Evolutionary conservation across 208 protist genomes (phyloP).

Genomic region (Leishmania braziliensis): DNA sequence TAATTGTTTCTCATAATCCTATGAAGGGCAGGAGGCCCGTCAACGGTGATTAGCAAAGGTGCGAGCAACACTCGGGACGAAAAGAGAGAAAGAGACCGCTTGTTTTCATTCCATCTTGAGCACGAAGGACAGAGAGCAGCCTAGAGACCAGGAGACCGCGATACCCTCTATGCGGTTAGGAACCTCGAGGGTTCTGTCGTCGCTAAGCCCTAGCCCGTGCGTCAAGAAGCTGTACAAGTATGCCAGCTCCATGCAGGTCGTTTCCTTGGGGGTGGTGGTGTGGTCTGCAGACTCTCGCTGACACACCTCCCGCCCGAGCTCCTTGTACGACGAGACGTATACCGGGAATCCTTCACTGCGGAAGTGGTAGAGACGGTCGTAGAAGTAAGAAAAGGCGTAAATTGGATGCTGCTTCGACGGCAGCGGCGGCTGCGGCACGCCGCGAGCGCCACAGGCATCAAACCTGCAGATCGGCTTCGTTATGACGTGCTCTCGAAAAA

Average conservation of each 20-base stretch:
- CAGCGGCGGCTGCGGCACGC: slow-evolving; percentile 57
- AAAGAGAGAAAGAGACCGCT: background rate
- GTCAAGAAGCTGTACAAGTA: slow-evolving; percentile 78
- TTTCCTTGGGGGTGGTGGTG: slow-evolving; percentile 8
- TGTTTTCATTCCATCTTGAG: slow-evolving; percentile 26
- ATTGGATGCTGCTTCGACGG: slow-evolving; percentile 13
- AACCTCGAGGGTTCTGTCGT: slow-evolving; percentile 42
- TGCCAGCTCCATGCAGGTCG: slow-evolving; percentile 70
- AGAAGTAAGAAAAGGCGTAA: slow-evolving; percentile 81
- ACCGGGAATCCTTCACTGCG: background rate
- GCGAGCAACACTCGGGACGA: background rate
- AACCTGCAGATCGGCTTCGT: slow-evolving; percentile 30
- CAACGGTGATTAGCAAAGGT: background rate
- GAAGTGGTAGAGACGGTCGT: slow-evolving; percentile 49
- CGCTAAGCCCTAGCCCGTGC: slow-evolving; percentile 52
- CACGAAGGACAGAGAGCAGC: slow-evolving; percentile 53
- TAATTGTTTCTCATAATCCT: too few species aligned
- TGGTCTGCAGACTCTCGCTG: background rate
- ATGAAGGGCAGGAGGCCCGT: background rate
- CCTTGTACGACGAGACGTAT: slow-evolving; percentile 34
- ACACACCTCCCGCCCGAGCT: slow-evolving; percentile 34
- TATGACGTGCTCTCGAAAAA: slow-evolving; percentile 29
- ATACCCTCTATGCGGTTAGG: slow-evolving; percentile 61
- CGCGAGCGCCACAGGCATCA: slow-evolving; percentile 45
- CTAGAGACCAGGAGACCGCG: slow-evolving; percentile 81